Evolutionary conservation across 306 rosid species (phyloP).

Genomic region (Acacia confusa): DNA sequence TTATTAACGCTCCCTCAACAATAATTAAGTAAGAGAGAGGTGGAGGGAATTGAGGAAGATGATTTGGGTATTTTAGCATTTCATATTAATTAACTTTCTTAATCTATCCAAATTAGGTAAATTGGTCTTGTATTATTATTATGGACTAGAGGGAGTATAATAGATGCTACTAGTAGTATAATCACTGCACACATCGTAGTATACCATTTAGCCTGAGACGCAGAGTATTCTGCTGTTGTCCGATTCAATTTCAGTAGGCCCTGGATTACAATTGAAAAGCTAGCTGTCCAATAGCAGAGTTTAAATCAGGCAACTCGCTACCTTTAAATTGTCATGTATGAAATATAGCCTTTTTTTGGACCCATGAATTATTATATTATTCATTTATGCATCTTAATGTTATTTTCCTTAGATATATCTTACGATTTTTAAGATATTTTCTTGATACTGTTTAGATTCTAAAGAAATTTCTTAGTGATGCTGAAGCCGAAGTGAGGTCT

Average conservation of each 20-base stretch:
- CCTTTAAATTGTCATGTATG: neutral
- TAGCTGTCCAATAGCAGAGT: neutral
- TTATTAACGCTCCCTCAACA: no score
- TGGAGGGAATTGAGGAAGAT: no score
- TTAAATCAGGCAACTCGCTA: neutral
- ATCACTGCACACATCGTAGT: neutral
- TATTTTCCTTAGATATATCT: neutral
- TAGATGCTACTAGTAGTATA: no score
- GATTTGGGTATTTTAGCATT: no score
- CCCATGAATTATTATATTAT: neutral
- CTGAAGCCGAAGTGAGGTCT: constrained; percentile 84
- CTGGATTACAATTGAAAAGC: neutral
- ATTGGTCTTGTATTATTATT: no score
- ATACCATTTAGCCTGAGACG: neutral
- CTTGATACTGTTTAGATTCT: constrained; percentile 49
- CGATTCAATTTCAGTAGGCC: neutral
- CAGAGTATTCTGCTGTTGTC: neutral
- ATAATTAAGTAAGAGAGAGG: no score
- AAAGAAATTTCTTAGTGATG: constrained; percentile 64
- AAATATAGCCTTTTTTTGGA: neutral
- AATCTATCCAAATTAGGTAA: no score
- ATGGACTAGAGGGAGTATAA: no score
- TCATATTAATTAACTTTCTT: no score
- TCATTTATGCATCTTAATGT: constrained; percentile 11
- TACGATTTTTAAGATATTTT: neutral